These are phyloP conservation scores for Penicillium sp. DNA, from an alignment of 2,329 filamentous ascomycete genomes.

Conservation along the genomic window DNA sequence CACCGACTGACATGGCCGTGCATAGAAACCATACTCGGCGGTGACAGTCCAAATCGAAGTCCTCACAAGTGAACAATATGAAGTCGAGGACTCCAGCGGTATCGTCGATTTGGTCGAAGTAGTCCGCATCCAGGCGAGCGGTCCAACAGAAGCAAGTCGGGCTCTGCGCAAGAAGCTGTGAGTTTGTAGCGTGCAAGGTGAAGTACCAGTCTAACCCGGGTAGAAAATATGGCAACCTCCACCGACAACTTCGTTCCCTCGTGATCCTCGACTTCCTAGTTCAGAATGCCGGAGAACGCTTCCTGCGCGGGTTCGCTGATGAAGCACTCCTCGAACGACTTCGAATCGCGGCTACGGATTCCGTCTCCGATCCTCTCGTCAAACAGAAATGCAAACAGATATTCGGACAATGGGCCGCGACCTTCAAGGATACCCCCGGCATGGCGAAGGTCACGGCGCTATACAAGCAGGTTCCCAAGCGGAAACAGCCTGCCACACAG, in stretches of 20 bases:
- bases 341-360: constrained; percentile 80
- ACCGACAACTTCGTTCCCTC: constrained; percentile 85
- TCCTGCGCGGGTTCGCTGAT: constrained; percentile 85
- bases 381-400: constrained; percentile 82
- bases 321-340: constrained; percentile 90
- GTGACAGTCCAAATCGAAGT: constrained; percentile 91
- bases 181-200: constrained; percentile 27
- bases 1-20: constrained; percentile 8
- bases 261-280: constrained; percentile 90
- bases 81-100: constrained; percentile 87
- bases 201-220: constrained; percentile 8
- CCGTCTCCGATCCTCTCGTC: constrained; percentile 82
- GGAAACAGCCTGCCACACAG: constrained; percentile 72
- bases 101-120: constrained; percentile 94
- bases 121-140: constrained; percentile 82
- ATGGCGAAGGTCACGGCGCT: constrained; percentile 78
- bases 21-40: constrained; percentile 83
- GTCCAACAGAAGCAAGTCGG: constrained; percentile 84
- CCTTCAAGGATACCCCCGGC: constrained; percentile 78
- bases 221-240: constrained; percentile 90
- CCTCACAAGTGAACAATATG: constrained; percentile 83
- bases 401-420: constrained; percentile 81
- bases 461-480: constrained; percentile 68
- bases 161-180: constrained; percentile 93
- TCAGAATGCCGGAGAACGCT: constrained; percentile 85